These are phyloP conservation scores for Knufia petricola DNA, from an alignment of 2,329 filamentous ascomycete species.

Conservation along the genomic window DNA sequence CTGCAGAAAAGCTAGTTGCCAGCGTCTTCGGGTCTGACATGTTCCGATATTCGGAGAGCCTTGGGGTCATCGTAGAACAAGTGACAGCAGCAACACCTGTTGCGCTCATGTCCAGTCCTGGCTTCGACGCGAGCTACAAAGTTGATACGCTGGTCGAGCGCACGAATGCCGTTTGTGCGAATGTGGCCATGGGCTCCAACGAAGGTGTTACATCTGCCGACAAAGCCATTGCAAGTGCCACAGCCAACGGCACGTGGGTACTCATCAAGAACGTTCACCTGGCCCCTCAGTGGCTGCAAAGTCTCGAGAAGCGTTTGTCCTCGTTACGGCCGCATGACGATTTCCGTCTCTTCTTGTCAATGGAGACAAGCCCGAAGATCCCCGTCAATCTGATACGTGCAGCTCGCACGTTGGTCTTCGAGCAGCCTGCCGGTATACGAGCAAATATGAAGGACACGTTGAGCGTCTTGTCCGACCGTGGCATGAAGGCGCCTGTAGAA, in stretches of 20 bases:
- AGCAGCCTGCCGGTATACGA: slow-evolving; percentile 90
- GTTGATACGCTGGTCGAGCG: slow-evolving; percentile 89
- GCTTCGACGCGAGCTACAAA: slow-evolving; percentile 98
- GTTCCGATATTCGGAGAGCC: slow-evolving; percentile 74
- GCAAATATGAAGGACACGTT: slow-evolving; percentile 99
- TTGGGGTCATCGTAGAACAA: slow-evolving; percentile 74
- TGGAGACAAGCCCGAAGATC: slow-evolving; percentile 95
- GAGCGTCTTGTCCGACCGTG: slow-evolving; percentile 65
- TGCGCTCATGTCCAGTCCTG: slow-evolving; percentile 84
- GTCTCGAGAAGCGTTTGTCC: slow-evolving; percentile 91
- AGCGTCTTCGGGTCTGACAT: slow-evolving; percentile 75
- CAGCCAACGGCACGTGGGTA: slow-evolving; percentile 88
- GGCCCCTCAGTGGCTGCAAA: slow-evolving; percentile 91
- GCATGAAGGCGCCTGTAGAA: slow-evolving; percentile 77
- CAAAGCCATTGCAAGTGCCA: slow-evolving; percentile 87
- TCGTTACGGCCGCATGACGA: slow-evolving; percentile 86
- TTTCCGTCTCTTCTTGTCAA: slow-evolving; percentile 92
- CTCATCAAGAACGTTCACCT: slow-evolving; percentile 98
- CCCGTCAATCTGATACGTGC: slow-evolving; percentile 90
- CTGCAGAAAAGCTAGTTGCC: slow-evolving; percentile 80
- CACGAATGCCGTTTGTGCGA: slow-evolving; percentile 72
- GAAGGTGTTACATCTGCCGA: slow-evolving; percentile 87
- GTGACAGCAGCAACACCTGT: slow-evolving; percentile 78
- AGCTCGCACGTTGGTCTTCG: slow-evolving; percentile 91
- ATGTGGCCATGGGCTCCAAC: slow-evolving; percentile 98